Conservation (phyloP, 768 basidiomycete genomes). For the Heimioporus sp. region DNA sequence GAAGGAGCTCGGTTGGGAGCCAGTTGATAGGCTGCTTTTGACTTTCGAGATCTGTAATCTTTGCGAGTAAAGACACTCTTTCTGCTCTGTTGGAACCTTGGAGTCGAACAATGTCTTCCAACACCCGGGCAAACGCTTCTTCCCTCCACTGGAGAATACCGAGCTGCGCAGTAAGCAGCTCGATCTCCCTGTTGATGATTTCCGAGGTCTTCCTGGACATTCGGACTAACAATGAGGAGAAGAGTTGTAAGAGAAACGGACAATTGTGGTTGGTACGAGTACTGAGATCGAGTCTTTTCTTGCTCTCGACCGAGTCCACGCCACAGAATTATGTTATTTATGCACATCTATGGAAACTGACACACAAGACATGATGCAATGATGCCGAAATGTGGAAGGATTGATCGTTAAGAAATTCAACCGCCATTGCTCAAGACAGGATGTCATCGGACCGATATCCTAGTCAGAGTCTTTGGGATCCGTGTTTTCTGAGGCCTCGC, state of each 20-base stretch:
- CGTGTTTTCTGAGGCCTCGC: conserved; percentile 4
- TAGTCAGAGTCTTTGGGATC: no score
- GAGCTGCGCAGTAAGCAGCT: conserved; percentile 38
- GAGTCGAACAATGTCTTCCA: conserved; percentile 40
- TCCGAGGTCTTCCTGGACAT: conserved; percentile 22
- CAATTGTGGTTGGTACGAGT: no score
- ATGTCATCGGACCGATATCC: no score
- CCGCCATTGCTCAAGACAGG: no score
- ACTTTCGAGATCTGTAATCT: conserved; percentile 34
- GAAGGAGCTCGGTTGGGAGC: conserved; percentile 49
- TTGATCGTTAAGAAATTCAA: no score
- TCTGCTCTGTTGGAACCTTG: conserved; percentile 36
- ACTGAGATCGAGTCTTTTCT: no score
- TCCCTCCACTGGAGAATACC: conserved; percentile 36
- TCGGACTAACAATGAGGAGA: background rate
- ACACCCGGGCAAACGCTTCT: conserved; percentile 37
- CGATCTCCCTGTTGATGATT: conserved; percentile 37
- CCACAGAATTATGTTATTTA: no score
- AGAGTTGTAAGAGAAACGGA: no score
- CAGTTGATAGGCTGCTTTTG: conserved; percentile 47
- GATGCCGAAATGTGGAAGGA: no score
- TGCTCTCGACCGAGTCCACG: no score
- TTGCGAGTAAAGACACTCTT: conserved; percentile 29
- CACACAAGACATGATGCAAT: no score
- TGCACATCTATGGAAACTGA: no score